phyloP scores from a whole-genome alignment of 2,329 filamentous ascomycete genomes.

The Fusarium avenaceum region DNA sequence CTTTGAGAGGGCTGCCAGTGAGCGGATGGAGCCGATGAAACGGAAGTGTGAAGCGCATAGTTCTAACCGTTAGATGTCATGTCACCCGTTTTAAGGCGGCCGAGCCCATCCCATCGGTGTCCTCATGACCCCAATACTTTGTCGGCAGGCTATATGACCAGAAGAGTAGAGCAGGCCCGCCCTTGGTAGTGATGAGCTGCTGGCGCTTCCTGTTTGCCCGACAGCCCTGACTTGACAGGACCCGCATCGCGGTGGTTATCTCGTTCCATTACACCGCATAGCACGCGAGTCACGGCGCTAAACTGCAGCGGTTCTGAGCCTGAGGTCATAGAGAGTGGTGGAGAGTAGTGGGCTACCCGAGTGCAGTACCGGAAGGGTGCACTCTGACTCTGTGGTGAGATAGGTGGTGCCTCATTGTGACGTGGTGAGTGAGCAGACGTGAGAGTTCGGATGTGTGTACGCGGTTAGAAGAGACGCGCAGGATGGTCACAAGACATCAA shows the following conservation, averaged over 20 bases:
- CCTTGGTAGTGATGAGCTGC: constrained; percentile 17
- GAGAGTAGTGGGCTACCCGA: constrained; percentile 21
- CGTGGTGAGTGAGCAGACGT: constrained; percentile 40
- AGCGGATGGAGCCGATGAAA: constrained; percentile 41
- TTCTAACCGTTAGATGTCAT: constrained; percentile 14
- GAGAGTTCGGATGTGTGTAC: constrained; percentile 22
- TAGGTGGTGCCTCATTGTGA: constrained; percentile 45
- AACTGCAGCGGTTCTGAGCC: constrained; percentile 17
- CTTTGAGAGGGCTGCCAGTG: constrained; percentile 13
- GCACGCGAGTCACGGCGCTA: constrained; percentile 42
- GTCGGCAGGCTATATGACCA: constrained; percentile 27
- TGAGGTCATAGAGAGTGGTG: constrained; percentile 12
- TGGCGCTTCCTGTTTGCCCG: constrained; percentile 15
- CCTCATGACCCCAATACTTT: constrained; percentile 30
- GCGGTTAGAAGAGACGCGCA: constrained; percentile 19
- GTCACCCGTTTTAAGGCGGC: constrained; percentile 27
- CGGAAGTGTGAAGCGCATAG: constrained; percentile 10
- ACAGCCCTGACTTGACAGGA: constrained; percentile 11
- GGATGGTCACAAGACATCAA: constrained; percentile 29
- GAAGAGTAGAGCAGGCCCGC: constrained; percentile 33
- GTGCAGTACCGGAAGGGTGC: constrained; percentile 1
- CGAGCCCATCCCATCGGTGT: constrained; percentile 16
- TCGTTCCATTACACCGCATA: constrained; percentile 31
- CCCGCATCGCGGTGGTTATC: constrained; percentile 25
- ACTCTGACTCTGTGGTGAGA: constrained; percentile 35